Conservation (phyloP, 2,329 filamentous ascomycete species). For the Apiospora aurea region DNA sequence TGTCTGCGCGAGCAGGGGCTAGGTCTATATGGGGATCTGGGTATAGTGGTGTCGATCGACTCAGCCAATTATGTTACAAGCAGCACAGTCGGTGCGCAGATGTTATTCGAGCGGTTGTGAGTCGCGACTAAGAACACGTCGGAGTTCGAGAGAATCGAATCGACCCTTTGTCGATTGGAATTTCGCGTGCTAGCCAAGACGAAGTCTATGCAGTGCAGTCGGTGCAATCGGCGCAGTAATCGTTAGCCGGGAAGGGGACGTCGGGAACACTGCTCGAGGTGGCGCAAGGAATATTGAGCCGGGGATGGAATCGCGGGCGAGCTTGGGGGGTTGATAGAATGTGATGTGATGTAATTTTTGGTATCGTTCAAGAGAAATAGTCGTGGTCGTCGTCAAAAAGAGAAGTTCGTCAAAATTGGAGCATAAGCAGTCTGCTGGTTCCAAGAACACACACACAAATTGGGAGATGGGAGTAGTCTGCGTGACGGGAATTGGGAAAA, state of each 20-base stretch:
- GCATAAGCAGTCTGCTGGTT: slow-evolving; percentile 19
- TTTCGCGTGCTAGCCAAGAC: background rate
- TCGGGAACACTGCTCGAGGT: background rate
- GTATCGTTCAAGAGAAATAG: slow-evolving; percentile 18
- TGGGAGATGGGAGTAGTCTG: background rate
- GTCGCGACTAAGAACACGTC: background rate
- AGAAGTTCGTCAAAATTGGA: slow-evolving; percentile 19
- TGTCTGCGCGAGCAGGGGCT: background rate
- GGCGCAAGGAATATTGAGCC: background rate
- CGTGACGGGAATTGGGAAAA: slow-evolving; percentile 11
- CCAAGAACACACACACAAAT: slow-evolving; percentile 16
- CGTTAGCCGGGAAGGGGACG: background rate
- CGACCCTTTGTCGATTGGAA: background rate
- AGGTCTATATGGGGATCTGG: background rate
- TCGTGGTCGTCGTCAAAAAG: slow-evolving; percentile 21
- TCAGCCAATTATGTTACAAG: background rate
- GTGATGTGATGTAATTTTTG: background rate
- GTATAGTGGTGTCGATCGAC: background rate
- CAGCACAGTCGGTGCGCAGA: background rate
- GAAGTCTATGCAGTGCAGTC: background rate
- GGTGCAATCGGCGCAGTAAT: background rate
- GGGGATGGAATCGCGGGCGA: background rate
- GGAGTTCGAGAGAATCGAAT: background rate
- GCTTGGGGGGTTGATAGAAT: background rate
- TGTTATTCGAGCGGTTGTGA: background rate